Evolutionary conservation across 129 eudicot genomes (phyloP), one percentile per base, ranked within the genome.

Genomic region (Dittrichia graveolens): DNA sequence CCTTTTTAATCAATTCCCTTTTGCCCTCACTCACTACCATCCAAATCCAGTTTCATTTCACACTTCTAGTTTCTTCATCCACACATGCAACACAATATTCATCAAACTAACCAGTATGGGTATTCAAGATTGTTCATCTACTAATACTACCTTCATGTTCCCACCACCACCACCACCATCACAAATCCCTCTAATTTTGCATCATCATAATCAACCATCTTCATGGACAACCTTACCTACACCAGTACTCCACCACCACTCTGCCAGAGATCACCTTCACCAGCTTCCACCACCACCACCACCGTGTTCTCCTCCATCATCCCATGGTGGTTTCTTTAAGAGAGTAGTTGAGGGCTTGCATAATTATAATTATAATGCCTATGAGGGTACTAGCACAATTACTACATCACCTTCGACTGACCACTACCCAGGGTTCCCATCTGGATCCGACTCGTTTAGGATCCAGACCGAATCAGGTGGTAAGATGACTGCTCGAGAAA

Each of bases 401-500:
- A 42, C 66, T 43, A 54, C 69, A 34, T 35, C 68, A 3, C 39
- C 78, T 18, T 62, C 84, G 3, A 67, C 86, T 4, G 76, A 63
- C 50, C 75, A 77, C 47, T 45, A 16, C 12, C 39, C 69, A 10
- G 85, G 85, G 42, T 63, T 61, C 4, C 83, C 81, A 64, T 84
- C 89, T 6, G 80, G 80, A 53, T 76, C 86, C 19, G 84, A 71
- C 72, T 87, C 93, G 39, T 86, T 86, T 47, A 81, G 83, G 11
- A 81, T 86, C 71, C 96, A 83, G 57, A 74, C 83, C 2, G 98
- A 92, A 52, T 65, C 86, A 14, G 81, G 76, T 74, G 81, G 76
- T 74, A 86, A 87, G 69, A 83, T 89, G 86, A 85, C 79, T 35
- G 81, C 96, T 72, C 98, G 83, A 65, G 95, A 92, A 65, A 85